These are phyloP conservation scores for Pichia sp. DNA, from an alignment of 1,139 yeast genomes.

Conservation along the genomic window DNA sequence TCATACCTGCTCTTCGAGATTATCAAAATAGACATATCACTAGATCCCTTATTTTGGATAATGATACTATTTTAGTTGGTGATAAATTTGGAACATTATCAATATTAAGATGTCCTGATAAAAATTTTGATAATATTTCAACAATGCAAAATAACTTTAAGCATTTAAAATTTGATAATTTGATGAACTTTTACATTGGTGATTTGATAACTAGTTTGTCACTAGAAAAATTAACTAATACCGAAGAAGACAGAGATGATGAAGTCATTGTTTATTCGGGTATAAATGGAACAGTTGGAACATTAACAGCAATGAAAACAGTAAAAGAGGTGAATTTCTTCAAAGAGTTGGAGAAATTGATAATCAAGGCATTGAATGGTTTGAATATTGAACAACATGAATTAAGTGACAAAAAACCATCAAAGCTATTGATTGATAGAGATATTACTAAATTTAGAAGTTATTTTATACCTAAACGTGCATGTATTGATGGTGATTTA, in stretches of 20 bases:
- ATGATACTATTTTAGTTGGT: conserved; percentile 75
- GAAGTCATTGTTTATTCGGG: conserved; percentile 70
- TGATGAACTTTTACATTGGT: conserved; percentile 59
- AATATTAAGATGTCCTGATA: conserved; percentile 52
- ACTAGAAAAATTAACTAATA: conserved; percentile 47
- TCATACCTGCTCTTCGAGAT: conserved; percentile 68
- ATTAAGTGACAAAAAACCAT: conserved; percentile 11
- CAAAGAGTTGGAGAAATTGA: conserved; percentile 43
- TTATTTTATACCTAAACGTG: conserved; percentile 69
- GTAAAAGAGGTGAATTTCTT: conserved; percentile 59
- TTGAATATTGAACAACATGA: conserved; percentile 3
- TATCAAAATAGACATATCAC: conserved; percentile 61
- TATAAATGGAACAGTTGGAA: conserved; percentile 74
- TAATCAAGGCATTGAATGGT: conserved; percentile 34
- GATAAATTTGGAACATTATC: conserved; percentile 83
- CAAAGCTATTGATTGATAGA: conserved; percentile 45
- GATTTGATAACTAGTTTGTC: conserved; percentile 66
- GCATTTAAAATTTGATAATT: conserved; percentile 38
- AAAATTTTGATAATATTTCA: conserved; percentile 35
- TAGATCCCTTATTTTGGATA: conserved; percentile 53
- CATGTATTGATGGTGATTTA: conserved; percentile 83
- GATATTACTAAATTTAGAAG: conserved; percentile 67
- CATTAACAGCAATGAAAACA: conserved; percentile 59
- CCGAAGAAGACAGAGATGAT: too few relatives aligned
- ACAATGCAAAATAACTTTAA: conserved; percentile 43